Base-by-base conservation (phyloP, 768 basidiomycete species). In the Rhodotorula graminis region DNA sequence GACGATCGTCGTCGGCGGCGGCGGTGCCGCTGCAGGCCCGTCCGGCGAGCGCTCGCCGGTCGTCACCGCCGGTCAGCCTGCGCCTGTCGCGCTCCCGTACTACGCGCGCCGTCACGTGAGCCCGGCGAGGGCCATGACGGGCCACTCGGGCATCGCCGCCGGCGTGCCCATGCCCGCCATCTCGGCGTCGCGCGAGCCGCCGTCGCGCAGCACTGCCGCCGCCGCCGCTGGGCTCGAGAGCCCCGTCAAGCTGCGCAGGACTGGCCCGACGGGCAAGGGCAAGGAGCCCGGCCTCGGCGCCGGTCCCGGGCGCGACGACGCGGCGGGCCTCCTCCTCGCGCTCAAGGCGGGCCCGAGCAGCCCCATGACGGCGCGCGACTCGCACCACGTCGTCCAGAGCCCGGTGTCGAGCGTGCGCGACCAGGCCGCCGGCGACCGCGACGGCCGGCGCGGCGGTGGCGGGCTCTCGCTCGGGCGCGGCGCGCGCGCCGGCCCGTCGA, bases 1-100 rank as follows among this genome's bases (percentile, higher is more conserved):
- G 37, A 37, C 37, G 5, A 37, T 37, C 5, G 37, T 37, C 37
- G 37, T 4, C 37, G 37, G 37, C 37, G 37, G 37, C 31, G 57
- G 19, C 8, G 57, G 31, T 7, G 50, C 50, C 44, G 44, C 15
- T 14, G 44, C 44, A 3, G 44, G 44, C 3, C 44, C 44, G 18
- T 46, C 44, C 37, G 37, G 37, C 37, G 37, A 37, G 44, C 12
- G 44, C 19, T 33, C 33, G 7, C 58, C 40, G 21, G 52, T 50
- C 33, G 33, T 64, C 29, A 53, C 59, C 19, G 66, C 71, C 0
- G 71, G 71, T 15, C 66, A 67, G 37, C 50, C 59, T 21, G 71
- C 71, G 23, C 71, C 71, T 31, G 71, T 72, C 67, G 71, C 71
- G 3, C 42, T 64, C 29, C 60, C 67, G 16, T 72, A 72, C 63